Conservation (phyloP, 768 basidiomycete species). For the Phaffia tasmanica region DNA sequence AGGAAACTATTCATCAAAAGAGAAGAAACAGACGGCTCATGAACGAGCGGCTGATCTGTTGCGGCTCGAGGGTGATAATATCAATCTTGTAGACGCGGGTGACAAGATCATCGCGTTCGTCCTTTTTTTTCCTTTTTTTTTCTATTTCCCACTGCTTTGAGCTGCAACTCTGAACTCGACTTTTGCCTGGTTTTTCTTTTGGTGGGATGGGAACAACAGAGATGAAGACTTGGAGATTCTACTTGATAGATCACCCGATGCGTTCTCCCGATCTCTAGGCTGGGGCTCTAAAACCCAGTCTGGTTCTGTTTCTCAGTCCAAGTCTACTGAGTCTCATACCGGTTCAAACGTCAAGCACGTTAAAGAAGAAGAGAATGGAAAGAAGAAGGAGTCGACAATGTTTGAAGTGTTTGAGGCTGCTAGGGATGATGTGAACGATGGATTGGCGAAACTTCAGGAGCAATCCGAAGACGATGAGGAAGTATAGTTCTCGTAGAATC, state of each 20-base stretch:
- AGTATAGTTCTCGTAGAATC: background rate
- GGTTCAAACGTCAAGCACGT: constrained; percentile 38
- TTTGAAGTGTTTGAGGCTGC: constrained; percentile 71
- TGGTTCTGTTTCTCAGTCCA: constrained; percentile 25
- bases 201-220: constrained; percentile 35
- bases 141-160: background rate
- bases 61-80: constrained; percentile 74
- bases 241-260: constrained; percentile 39
- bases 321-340: constrained; percentile 26
- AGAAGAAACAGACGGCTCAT: constrained; percentile 39
- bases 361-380: background rate
- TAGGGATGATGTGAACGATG: constrained; percentile 53
- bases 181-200: background rate
- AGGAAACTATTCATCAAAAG: background rate
- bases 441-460: constrained; percentile 58
- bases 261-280: constrained; percentile 21
- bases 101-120: constrained; percentile 51
- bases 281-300: constrained; percentile 31
- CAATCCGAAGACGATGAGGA: constrained; percentile 33
- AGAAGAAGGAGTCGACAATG: constrained; percentile 33
- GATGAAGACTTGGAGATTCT: constrained; percentile 70
- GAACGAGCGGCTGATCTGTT: constrained; percentile 73
- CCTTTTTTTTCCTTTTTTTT: background rate
- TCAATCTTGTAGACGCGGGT: constrained; percentile 68
- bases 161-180: background rate